Evolutionary conservation across 2,329 filamentous ascomycete species (phyloP).

Genomic region (Stagonosporopsis tanaceti): DNA sequence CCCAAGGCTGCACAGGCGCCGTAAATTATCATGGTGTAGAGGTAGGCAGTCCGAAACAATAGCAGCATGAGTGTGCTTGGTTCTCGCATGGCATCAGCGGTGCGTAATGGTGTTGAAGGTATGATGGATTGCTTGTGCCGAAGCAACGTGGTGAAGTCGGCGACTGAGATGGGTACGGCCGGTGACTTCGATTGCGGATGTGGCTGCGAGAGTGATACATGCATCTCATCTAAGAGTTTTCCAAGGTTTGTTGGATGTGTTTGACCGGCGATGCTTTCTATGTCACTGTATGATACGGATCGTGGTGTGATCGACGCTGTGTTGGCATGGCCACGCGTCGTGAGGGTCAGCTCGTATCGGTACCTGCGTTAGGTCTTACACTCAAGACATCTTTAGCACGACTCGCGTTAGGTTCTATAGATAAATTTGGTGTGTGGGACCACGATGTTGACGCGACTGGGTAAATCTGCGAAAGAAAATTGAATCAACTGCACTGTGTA

Average conservation of each 20-base stretch:
- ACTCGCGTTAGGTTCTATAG: background rate
- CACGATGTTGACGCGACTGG: no score
- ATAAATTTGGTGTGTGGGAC: no score
- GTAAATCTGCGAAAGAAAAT: no score
- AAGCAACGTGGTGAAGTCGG: background rate
- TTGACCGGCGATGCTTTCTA: no score
- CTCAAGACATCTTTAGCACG: background rate
- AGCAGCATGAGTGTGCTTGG: constrained; percentile 6
- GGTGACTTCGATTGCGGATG: no score
- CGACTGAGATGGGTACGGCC: no score
- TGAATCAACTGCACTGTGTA: no score
- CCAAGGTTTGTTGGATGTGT: background rate
- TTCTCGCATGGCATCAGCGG: background rate
- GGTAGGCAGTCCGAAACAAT: constrained; percentile 14
- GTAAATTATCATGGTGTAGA: constrained; percentile 14
- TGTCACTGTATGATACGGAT: background rate
- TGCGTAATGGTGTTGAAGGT: background rate
- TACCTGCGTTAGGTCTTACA: constrained; percentile 18
- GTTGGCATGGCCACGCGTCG: constrained; percentile 13
- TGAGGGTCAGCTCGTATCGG: constrained; percentile 12
- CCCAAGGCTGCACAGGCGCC: constrained; percentile 3
- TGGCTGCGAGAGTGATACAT: background rate
- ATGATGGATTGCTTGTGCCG: background rate
- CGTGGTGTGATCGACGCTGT: background rate
- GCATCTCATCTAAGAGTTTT: background rate